Conservation (phyloP, 345 rosid species). For the Hibiscus tridactylites region DNA sequence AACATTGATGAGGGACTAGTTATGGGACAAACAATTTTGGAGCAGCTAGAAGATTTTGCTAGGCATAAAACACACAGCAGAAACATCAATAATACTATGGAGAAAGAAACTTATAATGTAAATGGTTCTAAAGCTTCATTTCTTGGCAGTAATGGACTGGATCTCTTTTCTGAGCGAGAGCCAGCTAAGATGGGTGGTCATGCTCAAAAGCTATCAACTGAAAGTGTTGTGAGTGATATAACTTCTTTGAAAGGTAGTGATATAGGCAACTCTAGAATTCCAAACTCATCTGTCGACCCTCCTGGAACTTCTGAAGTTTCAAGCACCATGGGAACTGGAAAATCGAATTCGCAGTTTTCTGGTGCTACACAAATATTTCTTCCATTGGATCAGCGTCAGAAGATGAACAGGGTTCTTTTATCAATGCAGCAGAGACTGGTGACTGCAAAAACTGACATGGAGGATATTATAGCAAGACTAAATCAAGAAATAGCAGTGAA, state of each 20-base stretch:
- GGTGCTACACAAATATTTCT: conserved; percentile 61
- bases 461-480: conserved; percentile 85
- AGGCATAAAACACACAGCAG: conserved; percentile 49
- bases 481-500: conserved; percentile 88
- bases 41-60: conserved; percentile 83
- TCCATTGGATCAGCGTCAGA: conserved; percentile 75
- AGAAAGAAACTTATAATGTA: conserved; percentile 48
- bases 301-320: conserved; percentile 42
- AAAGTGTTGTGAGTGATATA: conserved; percentile 63
- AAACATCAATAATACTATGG: conserved; percentile 35
- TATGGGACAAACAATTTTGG: conserved; percentile 91
- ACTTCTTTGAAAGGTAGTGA: conserved; percentile 63
- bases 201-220: conserved; percentile 55
- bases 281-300: conserved; percentile 50
- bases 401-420: conserved; percentile 65
- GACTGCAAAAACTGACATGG: conserved; percentile 92
- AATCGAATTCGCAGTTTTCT: conserved; percentile 28
- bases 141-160: conserved; percentile 46
- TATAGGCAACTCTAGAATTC: conserved; percentile 50
- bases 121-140: conserved; percentile 40
- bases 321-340: conserved; percentile 30
- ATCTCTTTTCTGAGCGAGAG: conserved; percentile 54
- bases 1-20: conserved; percentile 93
- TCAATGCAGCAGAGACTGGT: conserved; percentile 70
- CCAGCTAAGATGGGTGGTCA: conserved; percentile 46